Evolutionary conservation across 2,329 filamentous ascomycete species (phyloP).

Genomic region (Diplodia sapinea): DNA sequence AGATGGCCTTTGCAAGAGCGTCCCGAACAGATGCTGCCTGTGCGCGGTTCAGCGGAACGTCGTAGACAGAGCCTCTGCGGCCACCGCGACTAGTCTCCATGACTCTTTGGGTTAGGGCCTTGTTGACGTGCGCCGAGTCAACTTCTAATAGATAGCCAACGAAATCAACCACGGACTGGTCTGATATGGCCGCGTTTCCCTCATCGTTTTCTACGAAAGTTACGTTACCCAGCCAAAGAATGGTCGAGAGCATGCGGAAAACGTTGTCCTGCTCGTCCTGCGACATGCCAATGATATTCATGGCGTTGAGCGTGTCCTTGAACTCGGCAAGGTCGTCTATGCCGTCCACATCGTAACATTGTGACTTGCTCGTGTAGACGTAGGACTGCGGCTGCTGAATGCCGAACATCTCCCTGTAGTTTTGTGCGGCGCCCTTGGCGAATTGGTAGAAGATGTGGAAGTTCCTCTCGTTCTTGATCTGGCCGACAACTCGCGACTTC

Average conservation of each 20-base stretch:
- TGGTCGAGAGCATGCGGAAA: conserved; percentile 89
- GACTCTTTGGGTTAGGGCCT: conserved; percentile 87
- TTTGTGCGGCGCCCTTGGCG: conserved; percentile 82
- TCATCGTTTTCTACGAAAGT: conserved; percentile 87
- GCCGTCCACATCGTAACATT: conserved; percentile 91
- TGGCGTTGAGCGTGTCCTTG: conserved; percentile 87
- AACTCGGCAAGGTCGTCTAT: conserved; percentile 93
- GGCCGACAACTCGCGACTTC: conserved; percentile 91
- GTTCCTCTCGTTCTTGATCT: conserved; percentile 94
- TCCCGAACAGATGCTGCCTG: conserved; percentile 89
- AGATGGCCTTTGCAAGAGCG: conserved; percentile 92
- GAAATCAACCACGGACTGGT: conserved; percentile 92
- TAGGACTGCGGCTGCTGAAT: conserved; percentile 93
- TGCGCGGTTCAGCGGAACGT: conserved; percentile 81
- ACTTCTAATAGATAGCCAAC: conserved; percentile 93
- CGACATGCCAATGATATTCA: conserved; percentile 88
- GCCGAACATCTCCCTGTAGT: conserved; percentile 71
- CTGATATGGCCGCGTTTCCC: conserved; percentile 83
- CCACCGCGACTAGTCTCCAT: conserved; percentile 73
- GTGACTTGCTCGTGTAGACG: conserved; percentile 89
- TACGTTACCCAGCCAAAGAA: conserved; percentile 95
- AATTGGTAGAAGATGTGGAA: conserved; percentile 99
- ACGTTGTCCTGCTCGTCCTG: conserved; percentile 94
- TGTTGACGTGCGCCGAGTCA: conserved; percentile 77
- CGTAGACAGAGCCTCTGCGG: conserved; percentile 69